phyloP scores from a whole-genome alignment of 2,329 filamentous ascomycete genomes.

The Aspergillus tubingensis region DNA sequence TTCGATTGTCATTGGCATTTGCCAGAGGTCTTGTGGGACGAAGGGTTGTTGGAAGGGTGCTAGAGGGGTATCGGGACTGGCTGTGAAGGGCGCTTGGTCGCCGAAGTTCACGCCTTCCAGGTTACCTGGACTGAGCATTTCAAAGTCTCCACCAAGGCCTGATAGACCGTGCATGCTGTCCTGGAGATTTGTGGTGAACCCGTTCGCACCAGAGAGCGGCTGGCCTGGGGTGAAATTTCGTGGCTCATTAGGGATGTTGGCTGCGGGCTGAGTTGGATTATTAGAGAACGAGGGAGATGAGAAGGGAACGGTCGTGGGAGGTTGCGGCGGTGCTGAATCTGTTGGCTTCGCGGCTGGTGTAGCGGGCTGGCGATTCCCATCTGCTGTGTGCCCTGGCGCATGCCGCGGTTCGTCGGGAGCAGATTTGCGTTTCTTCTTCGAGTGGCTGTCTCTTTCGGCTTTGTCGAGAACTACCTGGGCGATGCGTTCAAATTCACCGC shows the following conservation, averaged over 20 bases:
- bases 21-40: constrained; percentile 89
- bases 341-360: constrained; percentile 31
- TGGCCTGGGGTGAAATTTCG: constrained; percentile 30
- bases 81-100: constrained; percentile 33
- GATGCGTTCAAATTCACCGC: constrained; percentile 95
- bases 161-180: constrained; percentile 32
- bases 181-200: constrained; percentile 27
- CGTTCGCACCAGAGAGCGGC: constrained; percentile 24
- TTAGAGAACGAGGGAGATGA: constrained; percentile 29
- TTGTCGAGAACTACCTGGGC: constrained; percentile 89
- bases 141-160: constrained; percentile 38
- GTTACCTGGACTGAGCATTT: constrained; percentile 40
- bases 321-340: constrained; percentile 17
- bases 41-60: constrained; percentile 76
- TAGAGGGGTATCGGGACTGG: constrained; percentile 34
- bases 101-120: constrained; percentile 36
- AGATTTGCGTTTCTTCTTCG: constrained; percentile 81
- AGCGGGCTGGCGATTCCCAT: constrained; percentile 15
- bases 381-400: constrained; percentile 21
- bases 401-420: constrained; percentile 51
- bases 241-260: constrained; percentile 19
- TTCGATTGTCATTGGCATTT: constrained; percentile 93
- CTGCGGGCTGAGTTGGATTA: constrained; percentile 19
- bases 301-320: constrained; percentile 22
- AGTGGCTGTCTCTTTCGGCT: constrained; percentile 78